Base-by-base conservation (phyloP, 768 basidiomycete genomes). In the Fibroporia radiculosa region DNA sequence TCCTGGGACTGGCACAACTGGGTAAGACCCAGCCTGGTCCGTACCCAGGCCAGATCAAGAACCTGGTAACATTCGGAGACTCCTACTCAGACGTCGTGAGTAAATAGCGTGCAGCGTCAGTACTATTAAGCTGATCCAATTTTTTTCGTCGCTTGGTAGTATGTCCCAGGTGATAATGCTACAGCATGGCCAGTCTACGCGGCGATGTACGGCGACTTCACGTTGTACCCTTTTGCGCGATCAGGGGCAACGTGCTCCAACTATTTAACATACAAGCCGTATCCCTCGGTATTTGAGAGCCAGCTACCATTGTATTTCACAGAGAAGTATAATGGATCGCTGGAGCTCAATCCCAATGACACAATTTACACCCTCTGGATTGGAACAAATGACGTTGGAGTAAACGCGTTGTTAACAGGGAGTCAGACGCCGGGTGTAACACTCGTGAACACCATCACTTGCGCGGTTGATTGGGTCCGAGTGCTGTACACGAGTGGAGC, bases 291-390 rank as follows among this genome's bases (percentile, higher is more conserved):
- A 27, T 74, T 78, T 50, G 77, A 76, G 54, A 69, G 67, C 56
- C 72, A 81, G 55, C 66, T 83, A 6, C 80, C 80, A 0, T 42
- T 64, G 0, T 81, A 73, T 59, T 65, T 80, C 39, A 54, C 63
- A 6, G 68, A 72, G 39, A 62, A 54, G 14, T 50, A 57, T 10
- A 72, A 74, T 48, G 67, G 69, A 4, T 64, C 71, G 1, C 54
- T 77, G 18, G 54, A 49, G 14, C 56, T 74, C 26, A 44, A 60
- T 12, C 56, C 72, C 0, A 57, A 65, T 2, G 66, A 77, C 36
- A 83, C 82, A 1, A 49, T 83, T 2, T 83, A 78, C 56, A 75
- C 77, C 1, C 64, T 83, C 6, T 84, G 82, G 81, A 78, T 83
- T 47, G 80, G 82, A 12, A 61, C 61, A n/a, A 62, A 67, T 43